Evolutionary conservation across 345 rosid genomes (phyloP).

Genomic region (Pseudoturritis turrita): DNA sequence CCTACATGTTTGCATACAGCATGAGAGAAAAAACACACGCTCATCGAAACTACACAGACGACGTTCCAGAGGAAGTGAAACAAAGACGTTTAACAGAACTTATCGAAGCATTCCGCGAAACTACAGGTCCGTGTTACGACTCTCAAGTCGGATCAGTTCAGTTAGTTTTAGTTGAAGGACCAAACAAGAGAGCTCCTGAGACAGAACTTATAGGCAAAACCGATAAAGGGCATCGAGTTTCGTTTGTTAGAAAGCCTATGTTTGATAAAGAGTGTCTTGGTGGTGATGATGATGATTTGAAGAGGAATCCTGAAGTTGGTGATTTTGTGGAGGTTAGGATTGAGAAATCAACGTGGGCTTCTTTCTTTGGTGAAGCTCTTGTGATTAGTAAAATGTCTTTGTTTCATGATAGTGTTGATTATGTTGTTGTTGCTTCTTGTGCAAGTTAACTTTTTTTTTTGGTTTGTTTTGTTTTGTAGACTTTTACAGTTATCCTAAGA

Average conservation of each 20-base stretch:
- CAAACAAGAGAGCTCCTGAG: constrained; percentile 84
- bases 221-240: constrained; percentile 77
- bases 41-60: constrained; percentile 64
- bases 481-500: not conserved
- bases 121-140: constrained; percentile 71
- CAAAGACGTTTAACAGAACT: constrained; percentile 85
- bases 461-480: not conserved
- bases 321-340: constrained; percentile 78
- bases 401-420: constrained; percentile 43
- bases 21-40: constrained; percentile 96
- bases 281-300: not conserved
- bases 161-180: constrained; percentile 84
- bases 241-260: constrained; percentile 48
- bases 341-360: constrained; percentile 61
- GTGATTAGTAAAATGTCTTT: constrained; percentile 64
- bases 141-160: constrained; percentile 67
- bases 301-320: constrained; percentile 56
- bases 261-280: constrained; percentile 30
- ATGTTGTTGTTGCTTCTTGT: constrained; percentile 38
- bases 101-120: constrained; percentile 69
- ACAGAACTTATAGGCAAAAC: constrained; percentile 85
- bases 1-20: constrained; percentile 97
- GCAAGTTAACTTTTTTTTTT: constrained; percentile 31
- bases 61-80: constrained; percentile 79
- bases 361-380: constrained; percentile 71